phyloP scores from a whole-genome alignment of 495 filamentous ascomycete species.

The Penicillium ochrochloron region DNA sequence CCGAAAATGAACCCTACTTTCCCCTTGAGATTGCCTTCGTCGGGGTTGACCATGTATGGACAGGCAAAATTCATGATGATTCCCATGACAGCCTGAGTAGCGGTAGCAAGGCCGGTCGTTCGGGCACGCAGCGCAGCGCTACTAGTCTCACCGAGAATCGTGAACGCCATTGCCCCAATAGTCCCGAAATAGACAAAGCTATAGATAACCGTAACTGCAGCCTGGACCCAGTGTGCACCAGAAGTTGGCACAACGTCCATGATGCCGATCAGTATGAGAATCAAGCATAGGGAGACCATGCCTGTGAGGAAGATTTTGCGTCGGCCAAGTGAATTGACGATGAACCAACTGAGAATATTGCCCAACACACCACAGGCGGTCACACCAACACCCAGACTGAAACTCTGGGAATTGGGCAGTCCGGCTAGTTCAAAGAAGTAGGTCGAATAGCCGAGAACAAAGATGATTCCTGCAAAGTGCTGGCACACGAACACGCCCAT shows the following conservation, averaged over 20 bases:
- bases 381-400: background rate
- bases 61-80: slow-evolving; percentile 4
- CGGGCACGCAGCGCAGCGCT: background rate
- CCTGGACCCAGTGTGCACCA: background rate
- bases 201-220: background rate
- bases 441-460: slow-evolving; percentile 1
- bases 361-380: background rate
- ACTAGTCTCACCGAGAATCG: background rate
- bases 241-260: background rate
- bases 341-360: slow-evolving; percentile 3
- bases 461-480: background rate
- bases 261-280: background rate
- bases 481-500: background rate
- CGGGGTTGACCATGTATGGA: slow-evolving; percentile 1
- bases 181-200: background rate
- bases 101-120: background rate
- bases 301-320: background rate
- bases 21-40: background rate
- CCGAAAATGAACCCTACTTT: background rate
- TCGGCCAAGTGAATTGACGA: background rate
- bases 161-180: background rate
- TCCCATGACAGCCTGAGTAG: background rate
- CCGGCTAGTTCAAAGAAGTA: background rate
- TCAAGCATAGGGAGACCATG: background rate
- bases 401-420: background rate